Evolutionary conservation across 805 yeast species (phyloP), one percentile per base, ranked within the genome.

Genomic region (Zygosaccharomyces rouxii): DNA sequence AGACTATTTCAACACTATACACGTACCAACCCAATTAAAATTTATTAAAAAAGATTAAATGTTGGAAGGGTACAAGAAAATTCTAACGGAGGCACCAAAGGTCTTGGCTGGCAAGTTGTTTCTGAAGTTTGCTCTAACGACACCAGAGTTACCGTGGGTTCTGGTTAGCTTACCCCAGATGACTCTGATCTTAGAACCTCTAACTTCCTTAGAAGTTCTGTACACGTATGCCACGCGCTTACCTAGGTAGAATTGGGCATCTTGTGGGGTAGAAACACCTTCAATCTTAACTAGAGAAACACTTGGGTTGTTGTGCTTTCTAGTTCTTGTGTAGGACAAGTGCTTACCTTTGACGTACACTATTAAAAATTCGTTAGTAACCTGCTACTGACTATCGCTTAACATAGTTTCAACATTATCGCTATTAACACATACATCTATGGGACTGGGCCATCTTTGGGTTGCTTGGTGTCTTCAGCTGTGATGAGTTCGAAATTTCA

Each of bases 301-400:
- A 81, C 88, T 86, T 76, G 99, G 97, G 95, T 94, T 88, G 85
- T 84, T 89, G 74, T 86, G 88, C 77, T 83, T 83, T 89, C 94
- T 94, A 69, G 97, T 89, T 82, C 99, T 95, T 84, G 94, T 98
- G 95, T 92, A 94, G 70, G 97, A 90, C 73, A 94, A 75, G 86
- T 94, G 99, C 85, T 92, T 94, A 80, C 98, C 99, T 85, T 92
- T 94, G 79, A 94, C 98, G 97, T 94, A 94, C 81, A 94, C 95
- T 87, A 73, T 57, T 39, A 4, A 42, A n/a, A 37, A 7, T 31
- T 31, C 29, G 57, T 57, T 55, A 59, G 58, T 55, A 54, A 44
- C 30, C 5, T n/a, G 28, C 7, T 42, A 37, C 18, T 16, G 10
- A 6, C 13, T 9, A 9, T 29, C 35, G 11, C n/a, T 14, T n/a